Percentiles rank a stretch among this genome's conserved stretches.
phyloP scores from a whole-genome alignment of 2,329 filamentous ascomycete genomes.

The Thielaviopsis populi region DNA sequence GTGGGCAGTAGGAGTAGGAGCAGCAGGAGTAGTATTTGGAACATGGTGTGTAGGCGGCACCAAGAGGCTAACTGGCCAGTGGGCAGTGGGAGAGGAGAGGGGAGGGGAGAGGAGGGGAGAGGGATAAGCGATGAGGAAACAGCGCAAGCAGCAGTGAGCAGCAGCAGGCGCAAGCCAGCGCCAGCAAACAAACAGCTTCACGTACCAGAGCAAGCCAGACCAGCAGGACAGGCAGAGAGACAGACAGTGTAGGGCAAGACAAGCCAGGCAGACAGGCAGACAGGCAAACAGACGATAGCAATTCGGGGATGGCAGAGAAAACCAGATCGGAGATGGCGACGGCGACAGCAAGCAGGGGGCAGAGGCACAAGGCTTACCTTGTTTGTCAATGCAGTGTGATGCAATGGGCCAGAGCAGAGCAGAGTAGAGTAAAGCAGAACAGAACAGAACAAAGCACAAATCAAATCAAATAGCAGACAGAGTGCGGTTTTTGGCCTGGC shows the following conservation, averaged over 20 bases:
- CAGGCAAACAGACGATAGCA: not conserved
- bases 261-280: not conserved
- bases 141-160: not conserved
- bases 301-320: not conserved
- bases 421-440: not conserved
- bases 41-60: not conserved
- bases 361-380: conserved; percentile 16
- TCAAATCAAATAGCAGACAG: not conserved
- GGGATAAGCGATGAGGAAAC: not conserved
- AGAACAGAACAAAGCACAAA: not conserved
- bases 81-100: not conserved
- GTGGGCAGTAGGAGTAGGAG: too few species aligned
- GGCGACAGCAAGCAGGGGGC: conserved; percentile 8
- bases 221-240: not conserved
- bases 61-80: not conserved
- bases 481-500: not conserved
- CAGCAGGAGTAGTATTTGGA: not conserved
- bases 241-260: not conserved
- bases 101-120: not conserved
- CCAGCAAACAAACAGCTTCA: not conserved
- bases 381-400: conserved; percentile 15
- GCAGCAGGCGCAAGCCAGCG: not conserved
- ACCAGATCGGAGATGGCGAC: conserved; percentile 15
- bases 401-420: conserved; percentile 10
- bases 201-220: not conserved